Evolutionary conservation across 2,329 filamentous ascomycete genomes (phyloP), one percentile per base, ranked within the genome.

Genomic region (Alternaria sp.): DNA sequence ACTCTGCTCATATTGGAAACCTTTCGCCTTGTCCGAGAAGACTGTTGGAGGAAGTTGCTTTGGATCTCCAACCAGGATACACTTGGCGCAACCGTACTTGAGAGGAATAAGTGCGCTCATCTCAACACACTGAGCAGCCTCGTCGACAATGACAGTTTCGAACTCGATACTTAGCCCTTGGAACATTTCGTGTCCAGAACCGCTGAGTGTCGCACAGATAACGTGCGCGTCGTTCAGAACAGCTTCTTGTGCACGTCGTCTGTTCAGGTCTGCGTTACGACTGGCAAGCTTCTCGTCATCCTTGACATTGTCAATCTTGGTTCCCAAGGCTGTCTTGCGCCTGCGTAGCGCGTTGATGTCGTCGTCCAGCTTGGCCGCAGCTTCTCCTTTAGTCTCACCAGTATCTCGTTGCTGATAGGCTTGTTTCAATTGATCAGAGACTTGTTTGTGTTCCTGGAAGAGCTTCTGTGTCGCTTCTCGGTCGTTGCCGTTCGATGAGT

Each of bases 101-200:
- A 99, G 86, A 2, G 95, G 95, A 68, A 99, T 99, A 48, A 99
- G 85, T 12, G 95, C 95, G 74, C 93, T 97, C 74, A 99, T 86
- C 81, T 99, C 95, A 63, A 99, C 96, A 78, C 94, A 99, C 84
- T 99, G 95, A 16, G 95, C 95, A 4, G 95, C 95, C 81, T 99
- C 95, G 72, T 99, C 95, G 65, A 99, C 97, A 69, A 99, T 92
- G 67, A 99, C 95, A 0, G 95, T 98, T 80, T 99, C 95, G 69
- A 99, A 99, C 78, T 99, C 95, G 53, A 99, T 93, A 71, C 92
- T 94, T 57, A 99, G 82, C 70, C 90, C 91, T 79, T 94, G 93
- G 82, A 99, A 97, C 89, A 98, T 97, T 68, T 99, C 95, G 74
- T 99, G 96, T 4, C 95, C 95, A 78, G 91, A 94, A 72, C 94